Percentiles rank a stretch among this genome's conserved stretches.
Conservation (phyloP, 1,284 basidiomycete species). For the Cerioporus squamosus region DNA sequence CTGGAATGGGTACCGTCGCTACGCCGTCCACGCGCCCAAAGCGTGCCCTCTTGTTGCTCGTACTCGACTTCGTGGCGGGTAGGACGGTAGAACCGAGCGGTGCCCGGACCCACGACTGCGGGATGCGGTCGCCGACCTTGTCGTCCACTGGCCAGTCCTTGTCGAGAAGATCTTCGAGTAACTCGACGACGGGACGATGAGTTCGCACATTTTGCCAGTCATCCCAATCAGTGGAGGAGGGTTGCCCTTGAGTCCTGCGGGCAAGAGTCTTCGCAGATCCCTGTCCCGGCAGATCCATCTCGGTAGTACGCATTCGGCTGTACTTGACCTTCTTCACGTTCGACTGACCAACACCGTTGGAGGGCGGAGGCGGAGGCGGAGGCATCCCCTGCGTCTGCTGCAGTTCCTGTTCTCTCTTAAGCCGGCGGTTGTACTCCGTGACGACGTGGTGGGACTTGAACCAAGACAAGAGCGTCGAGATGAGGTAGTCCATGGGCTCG, state of each 20-base stretch:
- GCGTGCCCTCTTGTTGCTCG: not conserved
- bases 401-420: too few species aligned
- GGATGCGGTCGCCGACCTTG: not conserved
- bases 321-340: too few species aligned
- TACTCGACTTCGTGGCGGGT: not conserved
- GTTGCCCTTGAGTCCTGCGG: not conserved
- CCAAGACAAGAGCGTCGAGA: not conserved
- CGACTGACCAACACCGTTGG: too few species aligned
- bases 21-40: not conserved
- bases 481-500: not conserved
- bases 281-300: too few species aligned
- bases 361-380: not conserved
- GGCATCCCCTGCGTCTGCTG: not conserved
- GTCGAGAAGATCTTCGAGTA: not conserved
- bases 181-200: not conserved
- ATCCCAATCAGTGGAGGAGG: not conserved
- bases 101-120: not conserved
- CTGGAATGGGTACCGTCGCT: not conserved
- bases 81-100: not conserved
- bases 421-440: not conserved
- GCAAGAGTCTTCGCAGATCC: too few species aligned
- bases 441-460: constrained; percentile 5
- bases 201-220: not conserved
- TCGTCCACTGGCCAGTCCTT: not conserved
- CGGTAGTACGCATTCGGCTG: too few species aligned